Base-by-base conservation (phyloP, 2,329 filamentous ascomycete species). In the Coniosporium tulheliwenetii region DNA sequence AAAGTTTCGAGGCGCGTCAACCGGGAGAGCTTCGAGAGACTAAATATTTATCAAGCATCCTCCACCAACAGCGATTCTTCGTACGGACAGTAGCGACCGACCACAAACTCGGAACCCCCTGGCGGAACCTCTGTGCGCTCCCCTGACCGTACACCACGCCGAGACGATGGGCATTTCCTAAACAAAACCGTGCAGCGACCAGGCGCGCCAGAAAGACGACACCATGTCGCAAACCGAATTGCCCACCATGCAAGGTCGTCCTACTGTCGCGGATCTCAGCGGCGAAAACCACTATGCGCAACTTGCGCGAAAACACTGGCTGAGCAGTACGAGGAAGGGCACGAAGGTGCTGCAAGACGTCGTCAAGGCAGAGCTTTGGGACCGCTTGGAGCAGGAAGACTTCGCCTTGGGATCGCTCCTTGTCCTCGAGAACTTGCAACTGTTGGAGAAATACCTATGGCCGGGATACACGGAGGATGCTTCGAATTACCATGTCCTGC, bases 371-470 rank as follows among this genome's bases (percentile, higher is more conserved):
- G 77, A 84, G 53, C 79, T 98, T 43, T 98, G 89, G 86, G 84
- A 93, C 59, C 71, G 77, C 41, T 65, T 98, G 50, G 86, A 94
- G 61, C 77, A 79, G 48, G 82, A 86, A 41, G 71, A 75, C 41
- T 96, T 95, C 55, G 69, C 75, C 30, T 77, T 81, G 58, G 81
- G 77, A 57, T 81, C 81, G 5, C 70, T 98, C 15, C 66, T 93
- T 47, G 73, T 84, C 19, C 70, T 98, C 41, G 91, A 98, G 62
- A 89, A 86, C 50, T 63, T 96, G 51, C 91, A 95, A 64, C 77
- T 87, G 35, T 64, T 98, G 44, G 91, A 98, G 60, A 82, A 85
- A 55, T 96, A 93, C 56, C 71, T 98, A 26, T 98, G 91, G 91
- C 91, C 91, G 37, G 85, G 82, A 39, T 98, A 93, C 58, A 78